Evolutionary conservation across 805 yeast genomes (phyloP).

Genomic region (Candida easanensis): DNA sequence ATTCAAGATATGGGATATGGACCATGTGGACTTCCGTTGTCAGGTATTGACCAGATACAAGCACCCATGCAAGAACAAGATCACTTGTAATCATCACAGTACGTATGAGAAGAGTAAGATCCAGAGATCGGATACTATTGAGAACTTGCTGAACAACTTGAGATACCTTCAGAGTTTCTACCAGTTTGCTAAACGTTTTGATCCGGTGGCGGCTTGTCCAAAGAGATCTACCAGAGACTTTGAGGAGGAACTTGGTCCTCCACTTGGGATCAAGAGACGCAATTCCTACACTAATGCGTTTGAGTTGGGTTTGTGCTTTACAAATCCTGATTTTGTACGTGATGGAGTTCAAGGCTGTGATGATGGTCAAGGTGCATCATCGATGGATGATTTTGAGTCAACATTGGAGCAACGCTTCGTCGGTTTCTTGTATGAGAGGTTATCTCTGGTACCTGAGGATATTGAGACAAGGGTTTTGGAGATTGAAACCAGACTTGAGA

Average conservation of each 20-base stretch:
- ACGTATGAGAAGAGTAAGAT: slow-evolving; percentile 12
- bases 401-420: neutral
- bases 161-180: slow-evolving; percentile 36
- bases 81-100: slow-evolving; percentile 17
- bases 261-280: slow-evolving; percentile 2
- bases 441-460: slow-evolving; percentile 7
- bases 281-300: neutral
- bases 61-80: slow-evolving; percentile 17
- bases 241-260: neutral
- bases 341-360: neutral
- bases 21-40: slow-evolving; percentile 24
- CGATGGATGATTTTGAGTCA: neutral
- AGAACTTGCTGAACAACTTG: slow-evolving; percentile 17
- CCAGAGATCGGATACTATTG: slow-evolving; percentile 13
- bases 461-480: slow-evolving; percentile 16
- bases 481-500: slow-evolving; percentile 15
- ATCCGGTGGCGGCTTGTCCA: too few species aligned
- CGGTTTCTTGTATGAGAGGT: neutral
- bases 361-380: neutral
- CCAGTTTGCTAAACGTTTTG: slow-evolving; percentile 3
- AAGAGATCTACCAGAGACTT: neutral
- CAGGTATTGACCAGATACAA: slow-evolving; percentile 10
- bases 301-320: neutral
- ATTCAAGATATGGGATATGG: slow-evolving; percentile 14
- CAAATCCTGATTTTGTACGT: neutral